Conservation (phyloP, 306 rosid genomes). For the Dalbergia oliveri region DNA sequence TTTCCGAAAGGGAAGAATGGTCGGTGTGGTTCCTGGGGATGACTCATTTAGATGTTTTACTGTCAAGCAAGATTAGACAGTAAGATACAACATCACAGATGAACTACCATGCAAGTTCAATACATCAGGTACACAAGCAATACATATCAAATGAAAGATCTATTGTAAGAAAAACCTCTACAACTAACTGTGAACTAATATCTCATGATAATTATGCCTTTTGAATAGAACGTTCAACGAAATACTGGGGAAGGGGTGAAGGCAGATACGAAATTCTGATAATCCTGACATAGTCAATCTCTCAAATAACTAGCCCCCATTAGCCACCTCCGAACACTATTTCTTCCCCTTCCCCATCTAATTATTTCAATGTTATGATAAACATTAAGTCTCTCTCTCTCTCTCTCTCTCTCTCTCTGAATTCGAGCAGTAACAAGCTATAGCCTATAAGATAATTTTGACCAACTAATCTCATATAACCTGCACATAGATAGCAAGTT, state of each 20-base stretch:
- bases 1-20: slow-evolving; percentile 88
- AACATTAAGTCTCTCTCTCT: background rate
- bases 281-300: background rate
- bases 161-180: background rate
- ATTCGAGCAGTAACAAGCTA: background rate
- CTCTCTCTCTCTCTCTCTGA: background rate
- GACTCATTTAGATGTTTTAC: slow-evolving; percentile 69
- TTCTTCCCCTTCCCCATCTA: slow-evolving; percentile 7
- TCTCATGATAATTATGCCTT: background rate
- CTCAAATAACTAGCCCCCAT: background rate
- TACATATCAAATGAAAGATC: slow-evolving; percentile 13
- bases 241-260: background rate
- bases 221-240: background rate
- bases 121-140: slow-evolving; percentile 24
- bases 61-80: slow-evolving; percentile 41
- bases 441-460: slow-evolving; percentile 7
- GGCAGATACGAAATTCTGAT: slow-evolving; percentile 10
- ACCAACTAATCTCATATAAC: slow-evolving; percentile 27
- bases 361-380: background rate
- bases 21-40: slow-evolving; percentile 77
- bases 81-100: slow-evolving; percentile 36
- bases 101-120: slow-evolving; percentile 27
- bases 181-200: background rate
- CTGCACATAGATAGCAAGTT: background rate
- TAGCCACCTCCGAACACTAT: background rate